phyloP scores from a whole-genome alignment of 2,329 filamentous ascomycete species.

The Teratosphaeria viscida region DNA sequence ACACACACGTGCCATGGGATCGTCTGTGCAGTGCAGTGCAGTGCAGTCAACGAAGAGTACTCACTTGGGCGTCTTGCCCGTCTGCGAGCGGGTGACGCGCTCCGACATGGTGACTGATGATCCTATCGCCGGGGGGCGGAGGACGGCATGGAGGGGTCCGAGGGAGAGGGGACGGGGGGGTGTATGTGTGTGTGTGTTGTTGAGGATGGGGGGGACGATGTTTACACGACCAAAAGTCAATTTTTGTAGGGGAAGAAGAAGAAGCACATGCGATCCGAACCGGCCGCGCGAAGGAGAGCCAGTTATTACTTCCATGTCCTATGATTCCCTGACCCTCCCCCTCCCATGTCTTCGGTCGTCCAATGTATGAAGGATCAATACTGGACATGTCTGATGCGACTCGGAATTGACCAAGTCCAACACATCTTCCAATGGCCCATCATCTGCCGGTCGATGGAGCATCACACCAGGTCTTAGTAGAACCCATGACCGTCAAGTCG shows the following conservation, averaged over 20 bases:
- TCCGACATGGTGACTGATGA: background rate
- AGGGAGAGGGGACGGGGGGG: background rate
- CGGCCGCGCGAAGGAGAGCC: background rate
- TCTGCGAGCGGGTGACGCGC: constrained; percentile 35
- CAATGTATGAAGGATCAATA: background rate
- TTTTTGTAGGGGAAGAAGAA: background rate
- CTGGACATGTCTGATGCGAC: too few species aligned
- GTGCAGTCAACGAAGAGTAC: constrained; percentile 4
- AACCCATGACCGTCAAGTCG: too few species aligned
- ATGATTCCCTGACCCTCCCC: background rate
- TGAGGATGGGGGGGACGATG: background rate
- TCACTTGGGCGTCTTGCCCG: constrained; percentile 40
- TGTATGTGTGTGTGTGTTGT: too few species aligned
- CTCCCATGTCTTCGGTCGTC: too few species aligned
- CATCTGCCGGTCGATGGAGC: too few species aligned
- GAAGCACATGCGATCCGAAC: background rate
- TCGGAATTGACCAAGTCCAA: too few species aligned
- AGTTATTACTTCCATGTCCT: background rate
- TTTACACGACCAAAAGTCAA: background rate
- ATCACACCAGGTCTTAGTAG: too few species aligned
- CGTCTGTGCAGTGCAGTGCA: background rate
- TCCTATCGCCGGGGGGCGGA: background rate
- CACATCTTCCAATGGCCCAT: too few species aligned
- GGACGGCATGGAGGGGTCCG: background rate
- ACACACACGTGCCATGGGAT: background rate